Conservation (phyloP, 1,284 basidiomycete species). For the Ceratobasidium papillatum region DNA sequence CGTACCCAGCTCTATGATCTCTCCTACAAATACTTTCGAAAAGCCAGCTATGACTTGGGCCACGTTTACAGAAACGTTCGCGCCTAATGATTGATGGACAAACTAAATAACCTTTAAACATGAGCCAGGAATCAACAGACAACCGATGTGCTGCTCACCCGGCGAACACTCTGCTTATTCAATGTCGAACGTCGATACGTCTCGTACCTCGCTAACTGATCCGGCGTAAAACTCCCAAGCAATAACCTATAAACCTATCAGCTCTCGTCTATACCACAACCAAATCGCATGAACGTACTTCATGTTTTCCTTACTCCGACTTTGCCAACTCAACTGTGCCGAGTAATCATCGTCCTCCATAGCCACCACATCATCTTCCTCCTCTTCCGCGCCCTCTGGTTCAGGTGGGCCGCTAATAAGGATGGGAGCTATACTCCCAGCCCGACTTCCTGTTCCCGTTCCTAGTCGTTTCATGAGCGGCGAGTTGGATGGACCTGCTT, state of each 20-base stretch:
- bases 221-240: constrained; percentile 85
- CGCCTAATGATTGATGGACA: constrained; percentile 80
- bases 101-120: not conserved
- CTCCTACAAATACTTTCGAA: constrained; percentile 90
- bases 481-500: constrained; percentile 15
- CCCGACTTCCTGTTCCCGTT: constrained; percentile 25
- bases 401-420: constrained; percentile 53
- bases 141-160: constrained; percentile 56
- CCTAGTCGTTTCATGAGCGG: constrained; percentile 19
- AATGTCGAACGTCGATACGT: constrained; percentile 85
- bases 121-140: not conserved
- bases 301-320: constrained; percentile 82
- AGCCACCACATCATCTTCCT: constrained; percentile 66
- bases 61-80: constrained; percentile 83
- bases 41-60: constrained; percentile 90
- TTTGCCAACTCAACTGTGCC: constrained; percentile 78
- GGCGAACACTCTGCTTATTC: constrained; percentile 82
- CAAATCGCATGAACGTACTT: constrained; percentile 63
- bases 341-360: constrained; percentile 89
- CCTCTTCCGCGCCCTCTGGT: constrained; percentile 72
- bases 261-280: constrained; percentile 16
- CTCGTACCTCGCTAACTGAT: constrained; percentile 88
- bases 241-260: constrained; percentile 64
- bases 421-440: constrained; percentile 33
- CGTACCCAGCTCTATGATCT: constrained; percentile 87